Conservation (phyloP, 768 basidiomycete species). For the Hericium rajendrae region DNA sequence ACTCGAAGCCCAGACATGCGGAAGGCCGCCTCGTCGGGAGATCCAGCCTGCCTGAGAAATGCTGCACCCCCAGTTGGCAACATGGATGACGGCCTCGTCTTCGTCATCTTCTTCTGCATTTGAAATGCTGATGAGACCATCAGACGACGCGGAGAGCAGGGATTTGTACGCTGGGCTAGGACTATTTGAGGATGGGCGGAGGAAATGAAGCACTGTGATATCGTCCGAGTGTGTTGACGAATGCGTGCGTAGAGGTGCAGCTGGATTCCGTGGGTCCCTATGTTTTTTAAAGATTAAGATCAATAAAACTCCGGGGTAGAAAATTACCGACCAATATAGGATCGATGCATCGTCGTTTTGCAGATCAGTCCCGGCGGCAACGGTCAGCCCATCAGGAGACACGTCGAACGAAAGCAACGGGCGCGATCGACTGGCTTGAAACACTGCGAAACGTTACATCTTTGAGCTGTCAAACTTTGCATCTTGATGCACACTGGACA, state of each 20-base stretch:
- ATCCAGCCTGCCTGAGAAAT: slow-evolving; percentile 72
- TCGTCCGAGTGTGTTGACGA: slow-evolving; percentile 89
- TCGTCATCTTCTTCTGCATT: slow-evolving; percentile 72
- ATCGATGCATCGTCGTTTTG: slow-evolving; percentile 75
- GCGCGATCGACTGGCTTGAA: slow-evolving; percentile 30
- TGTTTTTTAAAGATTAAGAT: neutral
- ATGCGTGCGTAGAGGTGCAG: slow-evolving; percentile 62
- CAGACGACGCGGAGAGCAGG: slow-evolving; percentile 75
- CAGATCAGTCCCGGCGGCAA: slow-evolving; percentile 79
- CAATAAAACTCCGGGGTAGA: slow-evolving; percentile 1
- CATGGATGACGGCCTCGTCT: slow-evolving; percentile 73
- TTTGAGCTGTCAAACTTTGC: slow-evolving; percentile 30
- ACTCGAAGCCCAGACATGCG: slow-evolving; percentile 70
- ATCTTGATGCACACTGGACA: neutral
- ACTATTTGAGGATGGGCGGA: slow-evolving; percentile 1
- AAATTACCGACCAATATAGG: slow-evolving; percentile 60
- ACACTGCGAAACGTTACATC: slow-evolving; percentile 31
- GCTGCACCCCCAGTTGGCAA: slow-evolving; percentile 83
- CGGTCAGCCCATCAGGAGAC: slow-evolving; percentile 55
- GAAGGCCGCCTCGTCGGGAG: slow-evolving; percentile 20
- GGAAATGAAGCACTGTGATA: slow-evolving; percentile 63
- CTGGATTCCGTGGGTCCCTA: slow-evolving; percentile 82
- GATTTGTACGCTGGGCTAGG: slow-evolving; percentile 14
- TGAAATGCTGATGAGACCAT: slow-evolving; percentile 71
- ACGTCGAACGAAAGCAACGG: slow-evolving; percentile 61